A percentile compares a stretch with the other conserved stretches of the same genome.
Conservation (phyloP, 2,329 filamentous ascomycete genomes). For the Colletotrichum acutatum region DNA sequence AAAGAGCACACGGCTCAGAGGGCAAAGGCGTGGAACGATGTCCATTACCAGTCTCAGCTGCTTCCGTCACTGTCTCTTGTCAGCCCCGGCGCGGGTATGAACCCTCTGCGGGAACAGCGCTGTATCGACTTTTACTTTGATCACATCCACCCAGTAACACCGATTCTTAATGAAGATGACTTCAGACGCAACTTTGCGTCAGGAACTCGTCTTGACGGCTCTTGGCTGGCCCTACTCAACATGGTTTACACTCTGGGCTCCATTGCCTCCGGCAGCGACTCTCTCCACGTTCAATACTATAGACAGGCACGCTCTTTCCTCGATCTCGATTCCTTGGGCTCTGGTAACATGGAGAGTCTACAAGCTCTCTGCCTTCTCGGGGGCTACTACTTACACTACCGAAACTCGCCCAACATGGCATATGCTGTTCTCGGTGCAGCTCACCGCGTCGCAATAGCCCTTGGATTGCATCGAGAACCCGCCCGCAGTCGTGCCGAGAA, state of each 20-base stretch:
- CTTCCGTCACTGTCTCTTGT: slow-evolving; percentile 34
- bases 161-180: slow-evolving; percentile 68
- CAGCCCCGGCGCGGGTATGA: slow-evolving; percentile 53
- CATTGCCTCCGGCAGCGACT: slow-evolving; percentile 66
- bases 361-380: slow-evolving; percentile 39
- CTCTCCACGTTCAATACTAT: slow-evolving; percentile 67
- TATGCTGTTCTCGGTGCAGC: slow-evolving; percentile 37
- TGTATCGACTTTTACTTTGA: slow-evolving; percentile 72
- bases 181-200: slow-evolving; percentile 51
- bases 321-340: slow-evolving; percentile 65
- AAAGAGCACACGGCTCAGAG: slow-evolving; percentile 42
- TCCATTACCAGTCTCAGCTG: slow-evolving; percentile 45
- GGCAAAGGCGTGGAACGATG: slow-evolving; percentile 39
- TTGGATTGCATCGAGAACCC: slow-evolving; percentile 37
- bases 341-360: slow-evolving; percentile 42
- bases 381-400: slow-evolving; percentile 39
- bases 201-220: slow-evolving; percentile 63
- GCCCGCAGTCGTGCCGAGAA: slow-evolving; percentile 8
- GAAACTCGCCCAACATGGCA: slow-evolving; percentile 40
- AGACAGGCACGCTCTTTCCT: slow-evolving; percentile 63
- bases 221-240: slow-evolving; percentile 70
- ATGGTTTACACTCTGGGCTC: slow-evolving; percentile 72
- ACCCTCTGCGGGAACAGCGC: slow-evolving; percentile 43
- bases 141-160: slow-evolving; percentile 68
- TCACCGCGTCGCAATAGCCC: slow-evolving; percentile 36